These are phyloP conservation scores for Hypoxylon sp. DNA, from an alignment of 2,329 filamentous ascomycete species.

Conservation along the genomic window DNA sequence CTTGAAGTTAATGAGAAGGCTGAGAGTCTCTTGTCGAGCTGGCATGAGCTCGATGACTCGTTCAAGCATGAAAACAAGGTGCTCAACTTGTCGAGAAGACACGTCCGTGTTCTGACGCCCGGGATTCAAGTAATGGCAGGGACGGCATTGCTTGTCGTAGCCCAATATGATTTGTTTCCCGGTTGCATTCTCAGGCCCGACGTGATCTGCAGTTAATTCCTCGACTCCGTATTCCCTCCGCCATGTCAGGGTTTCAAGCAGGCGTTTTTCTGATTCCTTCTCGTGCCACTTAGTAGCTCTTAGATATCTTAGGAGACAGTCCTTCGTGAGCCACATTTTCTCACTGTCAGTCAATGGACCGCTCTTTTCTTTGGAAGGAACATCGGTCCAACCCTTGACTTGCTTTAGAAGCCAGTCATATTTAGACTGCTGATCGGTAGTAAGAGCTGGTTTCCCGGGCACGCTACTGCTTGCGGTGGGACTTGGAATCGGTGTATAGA, in stretches of 20 bases:
- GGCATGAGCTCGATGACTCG: conserved; percentile 89
- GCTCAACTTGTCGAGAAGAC: conserved; percentile 88
- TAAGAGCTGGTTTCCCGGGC: conserved; percentile 71
- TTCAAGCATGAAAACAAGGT: conserved; percentile 97
- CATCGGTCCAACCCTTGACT: conserved; percentile 78
- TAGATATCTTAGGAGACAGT: conserved; percentile 93
- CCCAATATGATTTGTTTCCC: conserved; percentile 94
- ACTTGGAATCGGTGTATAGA: conserved; percentile 70
- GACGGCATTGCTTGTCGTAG: conserved; percentile 87
- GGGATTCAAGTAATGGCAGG: conserved; percentile 91
- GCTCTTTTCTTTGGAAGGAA: conserved; percentile 71
- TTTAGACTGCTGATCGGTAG: conserved; percentile 83
- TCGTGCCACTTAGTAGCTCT: conserved; percentile 93
- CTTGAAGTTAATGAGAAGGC: conserved; percentile 93
- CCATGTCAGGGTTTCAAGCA: conserved; percentile 87
- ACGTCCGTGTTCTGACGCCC: conserved; percentile 93
- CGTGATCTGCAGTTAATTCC: conserved; percentile 85
- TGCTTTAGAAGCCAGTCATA: conserved; percentile 82
- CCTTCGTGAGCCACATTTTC: conserved; percentile 89
- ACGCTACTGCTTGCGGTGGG: conserved; percentile 73
- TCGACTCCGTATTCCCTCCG: conserved; percentile 90
- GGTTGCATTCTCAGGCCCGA: conserved; percentile 94
- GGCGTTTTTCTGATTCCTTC: conserved; percentile 80
- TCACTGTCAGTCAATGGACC: conserved; percentile 83
- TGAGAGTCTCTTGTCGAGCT: conserved; percentile 86